Base-by-base conservation (phyloP, 2,329 filamentous ascomycete species). In the Pestalotiopsis sp. region DNA sequence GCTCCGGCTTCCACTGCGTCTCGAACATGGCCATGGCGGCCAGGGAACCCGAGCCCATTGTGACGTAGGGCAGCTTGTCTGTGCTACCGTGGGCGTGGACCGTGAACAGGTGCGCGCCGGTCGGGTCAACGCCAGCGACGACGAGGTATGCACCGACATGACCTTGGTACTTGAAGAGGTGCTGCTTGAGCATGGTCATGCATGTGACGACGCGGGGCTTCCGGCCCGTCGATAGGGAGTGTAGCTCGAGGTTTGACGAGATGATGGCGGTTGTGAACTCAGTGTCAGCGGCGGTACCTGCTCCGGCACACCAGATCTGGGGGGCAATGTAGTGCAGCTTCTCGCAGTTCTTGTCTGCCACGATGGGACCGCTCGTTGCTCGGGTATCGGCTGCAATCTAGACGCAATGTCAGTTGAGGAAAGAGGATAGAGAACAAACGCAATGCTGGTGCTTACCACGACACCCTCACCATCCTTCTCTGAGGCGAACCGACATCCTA, bases 341-440 rank as follows among this genome's bases (percentile, higher is more conserved):
- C 86, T 99, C 95, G 87, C 96, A 98, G 89, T 99, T 99, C 93
- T 99, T 99, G 90, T 99, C 96, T 83, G 97, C 97, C 76, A 99
- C 96, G 83, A 99, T 99, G 74, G 96, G 95, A 45, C 96, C 96
- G 73, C 93, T 97, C 61, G 96, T 99, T 72, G 96, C 96, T 89
- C 96, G 91, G 74, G 96, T 99, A 84, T 99, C 96, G 85, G 96
- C 96, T 72, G 96, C 96, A 82, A 99, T 98, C 92, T 95, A 41
- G n/a, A 31, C 12, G 23, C 52, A n/a, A 31, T 56, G 57, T 61
- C n/a, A 66, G 45, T 36, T 31, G 12, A 38, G n/a, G 31, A 23
- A n/a, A 20, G 45, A 60, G 4, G n/a, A 20, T 9, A 52, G 14
- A 23, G 17, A 9, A 52, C 11, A 9, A 9, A 20, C 45, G 11